A percentile compares a stretch with the other conserved stretches of the same genome.
Conservation (phyloP, 78 protist genomes). For the Dictyostelium capitatum region DNA sequence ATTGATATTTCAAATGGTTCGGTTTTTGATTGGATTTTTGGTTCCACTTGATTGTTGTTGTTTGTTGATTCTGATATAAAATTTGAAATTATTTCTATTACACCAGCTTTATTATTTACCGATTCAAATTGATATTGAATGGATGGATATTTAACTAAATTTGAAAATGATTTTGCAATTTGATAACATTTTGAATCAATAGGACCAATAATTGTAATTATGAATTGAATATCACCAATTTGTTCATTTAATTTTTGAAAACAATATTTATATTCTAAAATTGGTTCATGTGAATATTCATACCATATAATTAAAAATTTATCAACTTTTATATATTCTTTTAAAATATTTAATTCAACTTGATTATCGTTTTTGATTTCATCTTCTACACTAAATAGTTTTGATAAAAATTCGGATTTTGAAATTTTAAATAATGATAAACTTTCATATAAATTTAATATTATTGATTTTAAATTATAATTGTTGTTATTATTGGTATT, state of each 20-base stretch:
- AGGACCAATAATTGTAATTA: slow-evolving; percentile 22
- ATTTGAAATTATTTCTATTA: not conserved
- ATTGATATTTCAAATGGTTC: not conserved
- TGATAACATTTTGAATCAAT: not conserved
- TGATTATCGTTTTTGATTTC: not conserved
- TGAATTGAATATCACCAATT: not conserved
- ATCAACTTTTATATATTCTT: slow-evolving; percentile 25
- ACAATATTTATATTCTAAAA: not conserved
- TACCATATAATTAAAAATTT: slow-evolving; percentile 5
- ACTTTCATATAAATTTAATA: too few species aligned
- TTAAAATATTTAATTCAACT: not conserved
- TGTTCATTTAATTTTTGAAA: not conserved
- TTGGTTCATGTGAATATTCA: too few species aligned
- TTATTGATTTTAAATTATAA: too few species aligned
- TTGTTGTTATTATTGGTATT: too few species aligned
- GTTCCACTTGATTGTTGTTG: not conserved
- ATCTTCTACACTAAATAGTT: not conserved
- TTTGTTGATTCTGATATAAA: too few species aligned
- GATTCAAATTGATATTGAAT: not conserved
- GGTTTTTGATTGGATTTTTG: too few species aligned
- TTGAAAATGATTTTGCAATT: slow-evolving; percentile 28
- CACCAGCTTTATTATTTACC: not conserved
- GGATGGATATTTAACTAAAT: not conserved
- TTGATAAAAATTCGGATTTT: not conserved
- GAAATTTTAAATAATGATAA: too few species aligned